Conservation (phyloP, 1,139 yeast species). For the Scheffersomyces quercinus region DNA sequence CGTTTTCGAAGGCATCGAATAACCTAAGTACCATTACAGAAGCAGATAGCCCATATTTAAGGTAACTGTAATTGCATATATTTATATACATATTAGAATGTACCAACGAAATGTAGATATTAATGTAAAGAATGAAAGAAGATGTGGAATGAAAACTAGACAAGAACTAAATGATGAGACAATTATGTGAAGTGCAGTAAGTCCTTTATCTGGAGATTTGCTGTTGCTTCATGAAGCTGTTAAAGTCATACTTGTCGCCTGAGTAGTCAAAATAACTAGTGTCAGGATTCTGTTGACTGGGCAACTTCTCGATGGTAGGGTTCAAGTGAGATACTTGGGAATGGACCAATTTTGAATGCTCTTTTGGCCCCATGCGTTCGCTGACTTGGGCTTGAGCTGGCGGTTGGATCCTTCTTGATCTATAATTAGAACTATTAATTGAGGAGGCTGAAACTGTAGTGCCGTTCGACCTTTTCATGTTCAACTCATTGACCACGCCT, state of each 20-base stretch:
- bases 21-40: slow-evolving; percentile 17
- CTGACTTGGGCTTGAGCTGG: slow-evolving; percentile 3
- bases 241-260: slow-evolving; percentile 34
- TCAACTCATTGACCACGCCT: slow-evolving; percentile 3
- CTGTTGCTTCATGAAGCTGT: slow-evolving; percentile 36
- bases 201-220: neutral
- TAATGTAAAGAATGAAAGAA: no score
- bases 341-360: no score
- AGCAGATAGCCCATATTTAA: slow-evolving; percentile 10
- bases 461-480: slow-evolving; percentile 6
- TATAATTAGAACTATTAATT: slow-evolving; percentile 11
- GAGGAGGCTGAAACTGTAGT: slow-evolving; percentile 4
- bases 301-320: no score
- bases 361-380: no score
- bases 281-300: slow-evolving; percentile 4
- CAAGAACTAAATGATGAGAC: no score
- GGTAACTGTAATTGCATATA: no score
- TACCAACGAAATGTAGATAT: no score
- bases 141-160: no score
- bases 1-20: slow-evolving; percentile 7
- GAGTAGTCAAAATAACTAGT: slow-evolving; percentile 34
- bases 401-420: slow-evolving; percentile 12
- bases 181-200: no score
- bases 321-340: no score
- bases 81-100: no score